Evolutionary conservation across 73 alveolate species (phyloP), one percentile per base, ranked within the genome.

Genomic region (Paramecium biaurelia): DNA sequence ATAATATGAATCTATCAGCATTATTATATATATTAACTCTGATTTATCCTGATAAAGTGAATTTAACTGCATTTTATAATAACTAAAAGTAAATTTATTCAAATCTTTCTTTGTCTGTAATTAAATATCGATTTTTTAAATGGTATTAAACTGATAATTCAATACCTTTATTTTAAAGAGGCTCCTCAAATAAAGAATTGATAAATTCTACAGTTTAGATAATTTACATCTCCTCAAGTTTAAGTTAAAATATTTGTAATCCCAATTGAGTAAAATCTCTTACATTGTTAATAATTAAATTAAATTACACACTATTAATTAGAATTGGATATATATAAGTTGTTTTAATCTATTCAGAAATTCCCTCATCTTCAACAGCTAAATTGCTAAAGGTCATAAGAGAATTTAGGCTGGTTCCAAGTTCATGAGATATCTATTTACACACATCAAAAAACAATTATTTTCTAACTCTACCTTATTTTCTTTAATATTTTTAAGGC

Each of bases 381-480:
- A 35, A 10, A 74, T 74, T 74, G n/a, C 59, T 30, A 12, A 74
- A 74, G 12, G 87, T 35, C 47, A 38, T 32, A 0, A 74, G n/a
- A 35, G 59, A 32, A 74, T 74, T 74, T 18, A 74, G 15, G 10
- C 47, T 74, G 6, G 87, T 74, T 35, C 67, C 57, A 32, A 74
- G 59, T 38, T 74, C 87, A 35, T 74, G 87, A 1, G 87, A 74
- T 12, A 74, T 14, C 18, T 35, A 74, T 74, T 74, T 74, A 10
- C 56, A 74, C 47, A 74, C 35, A 74, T 74, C 58, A 74, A 67
- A 26, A 67, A 67, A 53, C 14, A 53, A 5, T 53, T 53, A 53
- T 53, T 53, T 53, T 53, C 68, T 53, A 18, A 53, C 68, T 53
- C 30, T 53, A 53, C 68, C 12, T 53, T 53, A 53, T 53, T 53